These are phyloP conservation scores for Camelina hispida DNA, from an alignment of 345 rosid species.

Conservation along the genomic window DNA sequence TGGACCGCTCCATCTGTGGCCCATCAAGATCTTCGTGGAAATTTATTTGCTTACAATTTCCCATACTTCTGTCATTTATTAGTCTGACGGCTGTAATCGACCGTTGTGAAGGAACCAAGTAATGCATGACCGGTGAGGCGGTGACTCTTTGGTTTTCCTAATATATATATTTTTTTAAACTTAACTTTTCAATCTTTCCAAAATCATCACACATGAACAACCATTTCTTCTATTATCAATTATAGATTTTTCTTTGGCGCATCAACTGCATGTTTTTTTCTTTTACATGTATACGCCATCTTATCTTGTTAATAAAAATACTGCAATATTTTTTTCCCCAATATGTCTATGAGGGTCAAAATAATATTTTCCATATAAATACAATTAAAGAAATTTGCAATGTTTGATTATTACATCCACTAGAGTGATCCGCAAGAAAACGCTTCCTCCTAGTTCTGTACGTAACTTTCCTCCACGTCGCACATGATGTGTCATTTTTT, in stretches of 20 bases:
- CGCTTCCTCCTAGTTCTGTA: not conserved
- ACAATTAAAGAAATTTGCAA: not conserved
- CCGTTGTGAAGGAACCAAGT: constrained; percentile 6
- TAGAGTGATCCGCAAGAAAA: constrained; percentile 29
- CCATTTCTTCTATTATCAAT: not conserved
- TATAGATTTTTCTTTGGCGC: too few species aligned
- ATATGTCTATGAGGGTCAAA: not conserved
- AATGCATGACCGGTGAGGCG: not conserved
- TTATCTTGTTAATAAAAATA: not conserved
- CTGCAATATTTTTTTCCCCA: not conserved
- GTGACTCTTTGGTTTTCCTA: constrained; percentile 9
- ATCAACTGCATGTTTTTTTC: too few species aligned
- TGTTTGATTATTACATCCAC: not conserved
- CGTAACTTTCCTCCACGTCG: constrained; percentile 26
- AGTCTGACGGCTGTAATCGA: not conserved
- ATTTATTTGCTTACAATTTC: not conserved
- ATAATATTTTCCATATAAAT: not conserved
- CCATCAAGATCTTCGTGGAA: not conserved
- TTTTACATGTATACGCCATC: not conserved
- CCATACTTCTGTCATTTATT: constrained; percentile 3
- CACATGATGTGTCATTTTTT: constrained; percentile 15
- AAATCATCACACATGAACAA: not conserved
- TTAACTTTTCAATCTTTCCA: not conserved
- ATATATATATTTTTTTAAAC: too few species aligned
- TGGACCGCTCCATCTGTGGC: too few species aligned